A percentile compares a stretch with the other conserved stretches of the same genome.
phyloP scores from a whole-genome alignment of 148 eudicot species.

The Rhododendron ferrugineum region DNA sequence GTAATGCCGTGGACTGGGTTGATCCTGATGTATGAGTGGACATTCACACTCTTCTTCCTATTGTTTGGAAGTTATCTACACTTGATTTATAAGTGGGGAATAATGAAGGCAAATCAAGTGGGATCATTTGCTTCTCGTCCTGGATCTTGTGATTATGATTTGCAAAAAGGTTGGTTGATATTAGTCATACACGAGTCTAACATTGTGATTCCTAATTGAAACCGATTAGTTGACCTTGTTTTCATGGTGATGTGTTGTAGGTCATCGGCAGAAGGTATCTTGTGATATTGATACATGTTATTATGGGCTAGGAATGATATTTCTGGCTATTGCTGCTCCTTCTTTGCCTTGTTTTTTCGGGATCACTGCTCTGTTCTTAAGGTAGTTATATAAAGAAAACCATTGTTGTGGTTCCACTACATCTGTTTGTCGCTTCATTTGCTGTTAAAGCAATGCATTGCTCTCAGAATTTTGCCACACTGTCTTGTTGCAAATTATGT shows the following conservation, averaged over 20 bases:
- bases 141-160: slow-evolving; percentile 52
- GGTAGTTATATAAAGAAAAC: slow-evolving; percentile 33
- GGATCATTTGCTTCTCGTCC: slow-evolving; percentile 45
- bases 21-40: slow-evolving; percentile 86
- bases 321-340: slow-evolving; percentile 66
- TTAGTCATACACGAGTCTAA: background rate
- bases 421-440: background rate
- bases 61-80: slow-evolving; percentile 77
- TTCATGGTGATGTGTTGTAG: slow-evolving; percentile 29
- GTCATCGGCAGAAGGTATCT: slow-evolving; percentile 63
- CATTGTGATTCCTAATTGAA: background rate
- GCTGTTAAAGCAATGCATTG: background rate
- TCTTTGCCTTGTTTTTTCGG: slow-evolving; percentile 75
- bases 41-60: slow-evolving; percentile 69
- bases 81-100: slow-evolving; percentile 69
- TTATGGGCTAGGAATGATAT: slow-evolving; percentile 68
- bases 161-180: slow-evolving; percentile 66
- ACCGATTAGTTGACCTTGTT: slow-evolving; percentile 8
- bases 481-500: background rate
- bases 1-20: slow-evolving; percentile 96
- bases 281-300: slow-evolving; percentile 52
- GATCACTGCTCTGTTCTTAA: slow-evolving; percentile 74
- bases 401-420: background rate
- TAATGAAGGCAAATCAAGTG: slow-evolving; percentile 41
- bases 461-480: background rate